Evolutionary conservation across 1,139 yeast genomes (phyloP).

Genomic region (Candida sp.): DNA sequence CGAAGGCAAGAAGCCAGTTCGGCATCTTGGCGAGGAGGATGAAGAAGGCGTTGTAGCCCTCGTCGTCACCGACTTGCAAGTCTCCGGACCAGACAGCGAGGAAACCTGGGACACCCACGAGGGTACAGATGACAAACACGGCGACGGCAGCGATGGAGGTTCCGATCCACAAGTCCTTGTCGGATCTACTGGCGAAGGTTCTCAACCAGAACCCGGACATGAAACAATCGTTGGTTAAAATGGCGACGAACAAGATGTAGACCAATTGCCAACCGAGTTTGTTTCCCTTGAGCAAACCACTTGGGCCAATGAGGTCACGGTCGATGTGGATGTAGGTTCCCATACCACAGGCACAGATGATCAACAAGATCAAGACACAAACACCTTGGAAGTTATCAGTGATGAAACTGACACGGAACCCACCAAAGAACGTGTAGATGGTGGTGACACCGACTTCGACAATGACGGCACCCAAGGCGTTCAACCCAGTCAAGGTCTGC

Average conservation of each 20-base stretch:
- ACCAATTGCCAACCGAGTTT: constrained; percentile 89
- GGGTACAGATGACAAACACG: constrained; percentile 63
- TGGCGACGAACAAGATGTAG: constrained; percentile 84
- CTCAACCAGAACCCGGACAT: constrained; percentile 94
- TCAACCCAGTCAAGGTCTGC: constrained; percentile 75
- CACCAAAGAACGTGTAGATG: constrained; percentile 88
- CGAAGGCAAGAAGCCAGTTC: constrained; percentile 87
- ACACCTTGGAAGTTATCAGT: constrained; percentile 91
- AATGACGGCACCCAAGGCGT: constrained; percentile 82
- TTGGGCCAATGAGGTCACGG: constrained; percentile 59
- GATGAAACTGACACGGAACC: constrained; percentile 85
- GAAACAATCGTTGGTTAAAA: constrained; percentile 88
- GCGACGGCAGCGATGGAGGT: constrained; percentile 75
- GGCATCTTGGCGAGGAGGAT: constrained; percentile 75
- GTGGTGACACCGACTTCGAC: constrained; percentile 90
- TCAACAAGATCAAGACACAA: constrained; percentile 65
- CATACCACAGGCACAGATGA: constrained; percentile 81
- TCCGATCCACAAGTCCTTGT: constrained; percentile 78
- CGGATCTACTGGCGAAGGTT: constrained; percentile 85
- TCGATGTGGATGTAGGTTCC: constrained; percentile 81
- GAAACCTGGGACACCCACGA: constrained; percentile 85
- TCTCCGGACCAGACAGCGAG: constrained; percentile 92
- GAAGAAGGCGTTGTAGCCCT: constrained; percentile 72
- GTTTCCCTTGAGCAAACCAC: constrained; percentile 66
- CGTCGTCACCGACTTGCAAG: constrained; percentile 59